Evolutionary conservation across 768 basidiomycete species (phyloP).

Genomic region (Phlebiopsis flavidoalba): DNA sequence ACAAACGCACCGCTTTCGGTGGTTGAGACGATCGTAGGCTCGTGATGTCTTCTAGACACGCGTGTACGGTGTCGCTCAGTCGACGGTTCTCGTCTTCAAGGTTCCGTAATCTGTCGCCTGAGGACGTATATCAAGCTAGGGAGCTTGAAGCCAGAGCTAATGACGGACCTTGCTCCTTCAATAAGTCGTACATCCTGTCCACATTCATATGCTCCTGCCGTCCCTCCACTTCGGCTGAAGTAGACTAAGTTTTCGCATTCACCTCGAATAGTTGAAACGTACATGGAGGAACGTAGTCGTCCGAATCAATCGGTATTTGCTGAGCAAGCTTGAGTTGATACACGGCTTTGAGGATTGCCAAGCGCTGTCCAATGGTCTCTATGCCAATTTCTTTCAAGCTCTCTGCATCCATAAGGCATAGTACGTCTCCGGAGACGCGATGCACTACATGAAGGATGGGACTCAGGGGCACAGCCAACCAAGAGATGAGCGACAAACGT

Average conservation of each 20-base stretch:
- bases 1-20: conserved; percentile 2
- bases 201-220: conserved; percentile 49
- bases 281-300: conserved; percentile 90
- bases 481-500: conserved; percentile 18
- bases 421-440: conserved; percentile 85
- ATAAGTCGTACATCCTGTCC: conserved; percentile 58
- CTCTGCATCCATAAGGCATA: conserved; percentile 81
- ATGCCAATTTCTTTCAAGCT: conserved; percentile 84
- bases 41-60: conserved; percentile 62
- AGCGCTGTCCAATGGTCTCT: conserved; percentile 83
- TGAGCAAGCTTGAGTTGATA: conserved; percentile 86
- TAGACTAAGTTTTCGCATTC: background rate
- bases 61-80: conserved; percentile 55
- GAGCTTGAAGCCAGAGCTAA: background rate
- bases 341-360: conserved; percentile 88
- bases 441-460: conserved; percentile 54
- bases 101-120: conserved; percentile 62
- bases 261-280: conserved; percentile 26
- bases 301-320: conserved; percentile 75
- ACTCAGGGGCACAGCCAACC: no score
- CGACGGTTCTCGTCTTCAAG: conserved; percentile 79
- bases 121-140: background rate
- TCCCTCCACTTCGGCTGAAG: conserved; percentile 55
- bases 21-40: conserved; percentile 26
- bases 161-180: conserved; percentile 69